phyloP scores from a whole-genome alignment of 2,329 filamentous ascomycete genomes.

The Daldinia sp. region DNA sequence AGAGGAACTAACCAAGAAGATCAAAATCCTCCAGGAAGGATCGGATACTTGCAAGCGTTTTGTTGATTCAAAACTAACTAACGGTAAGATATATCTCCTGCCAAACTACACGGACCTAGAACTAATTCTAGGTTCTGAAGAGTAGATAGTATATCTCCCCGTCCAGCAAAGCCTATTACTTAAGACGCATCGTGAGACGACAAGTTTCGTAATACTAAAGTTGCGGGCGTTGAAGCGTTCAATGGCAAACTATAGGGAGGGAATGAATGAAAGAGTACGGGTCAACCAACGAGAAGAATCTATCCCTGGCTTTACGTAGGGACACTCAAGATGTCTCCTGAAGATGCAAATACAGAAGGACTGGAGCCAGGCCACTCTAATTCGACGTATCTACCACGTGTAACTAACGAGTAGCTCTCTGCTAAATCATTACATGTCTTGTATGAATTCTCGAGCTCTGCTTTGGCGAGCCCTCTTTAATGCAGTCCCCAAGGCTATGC shows the following conservation, averaged over 20 bases:
- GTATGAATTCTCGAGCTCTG: neutral
- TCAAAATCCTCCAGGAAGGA: conserved; percentile 50
- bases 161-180: neutral
- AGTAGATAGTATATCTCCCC: neutral
- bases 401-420: conserved; percentile 27
- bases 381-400: conserved; percentile 3
- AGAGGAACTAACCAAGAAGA: conserved; percentile 49
- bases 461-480: conserved; percentile 12
- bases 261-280: neutral
- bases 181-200: conserved; percentile 3
- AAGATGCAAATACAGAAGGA: neutral
- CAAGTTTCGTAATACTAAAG: no score
- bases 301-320: neutral
- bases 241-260: neutral
- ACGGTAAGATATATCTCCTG: conserved; percentile 20
- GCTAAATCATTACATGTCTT: conserved; percentile 23
- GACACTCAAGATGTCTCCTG: neutral
- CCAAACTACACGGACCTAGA: neutral
- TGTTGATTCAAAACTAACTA: conserved; percentile 21
- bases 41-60: conserved; percentile 51
- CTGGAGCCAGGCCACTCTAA: neutral
- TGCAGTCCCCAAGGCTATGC: conserved; percentile 10
- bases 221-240: neutral
- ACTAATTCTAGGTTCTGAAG: neutral
- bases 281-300: neutral